These are phyloP conservation scores for Puccinia triticina DNA, from an alignment of 1,284 basidiomycete genomes.

Conservation along the genomic window DNA sequence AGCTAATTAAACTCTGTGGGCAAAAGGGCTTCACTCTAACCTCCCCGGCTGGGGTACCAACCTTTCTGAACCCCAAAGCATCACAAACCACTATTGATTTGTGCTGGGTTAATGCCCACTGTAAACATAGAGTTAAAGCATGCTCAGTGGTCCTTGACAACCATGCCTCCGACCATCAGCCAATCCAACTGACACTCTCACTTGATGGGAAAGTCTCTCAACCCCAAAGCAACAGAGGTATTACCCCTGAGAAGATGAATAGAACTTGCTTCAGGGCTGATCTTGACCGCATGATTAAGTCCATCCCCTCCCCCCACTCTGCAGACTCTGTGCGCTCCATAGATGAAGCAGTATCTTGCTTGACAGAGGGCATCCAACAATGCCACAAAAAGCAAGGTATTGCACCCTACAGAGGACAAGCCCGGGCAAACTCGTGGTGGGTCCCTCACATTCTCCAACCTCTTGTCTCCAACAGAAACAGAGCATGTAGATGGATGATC, in stretches of 20 bases:
- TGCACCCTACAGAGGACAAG: not conserved
- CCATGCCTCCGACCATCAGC: not conserved
- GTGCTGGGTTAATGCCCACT: not conserved
- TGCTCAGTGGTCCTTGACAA: not conserved
- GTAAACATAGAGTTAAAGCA: not conserved
- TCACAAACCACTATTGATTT: not conserved
- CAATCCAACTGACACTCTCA: not conserved
- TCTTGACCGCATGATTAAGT: not conserved
- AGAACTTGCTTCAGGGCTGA: not conserved
- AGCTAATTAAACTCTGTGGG: not conserved
- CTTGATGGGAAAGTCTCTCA: not conserved
- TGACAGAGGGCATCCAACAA: not conserved
- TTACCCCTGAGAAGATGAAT: not conserved
- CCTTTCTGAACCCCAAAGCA: too few relatives aligned
- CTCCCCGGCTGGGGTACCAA: not conserved
- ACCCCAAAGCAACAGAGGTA: not conserved
- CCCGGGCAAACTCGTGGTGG: not conserved
- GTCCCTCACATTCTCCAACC: not conserved
- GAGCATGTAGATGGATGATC: constrained; percentile 13
- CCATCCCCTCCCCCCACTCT: not conserved
- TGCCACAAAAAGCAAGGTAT: not conserved
- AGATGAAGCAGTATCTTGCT: not conserved
- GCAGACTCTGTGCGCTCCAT: not conserved
- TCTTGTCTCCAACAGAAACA: not conserved
- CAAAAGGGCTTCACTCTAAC: not conserved